Conservation (phyloP, 495 filamentous ascomycete species). For the Friedmanniomyces simplex region DNA sequence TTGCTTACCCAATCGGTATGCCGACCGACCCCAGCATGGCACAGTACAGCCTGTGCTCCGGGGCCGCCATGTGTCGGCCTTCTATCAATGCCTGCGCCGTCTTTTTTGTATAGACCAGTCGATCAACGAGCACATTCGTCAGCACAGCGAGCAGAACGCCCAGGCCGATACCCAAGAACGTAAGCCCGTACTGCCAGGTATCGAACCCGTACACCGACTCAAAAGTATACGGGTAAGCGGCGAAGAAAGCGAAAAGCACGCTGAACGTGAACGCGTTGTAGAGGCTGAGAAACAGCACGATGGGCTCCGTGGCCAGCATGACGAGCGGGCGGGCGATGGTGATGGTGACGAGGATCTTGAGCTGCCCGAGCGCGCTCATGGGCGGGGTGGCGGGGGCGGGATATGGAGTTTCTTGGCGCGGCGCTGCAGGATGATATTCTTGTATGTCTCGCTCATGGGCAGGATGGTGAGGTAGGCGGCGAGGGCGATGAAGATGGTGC, state of each 20-base stretch:
- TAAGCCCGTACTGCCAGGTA: slow-evolving; percentile 37
- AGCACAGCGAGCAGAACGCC: slow-evolving; percentile 31
- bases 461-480: slow-evolving; percentile 27
- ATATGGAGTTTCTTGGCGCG: slow-evolving; percentile 24
- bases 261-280: slow-evolving; percentile 44
- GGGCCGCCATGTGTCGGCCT: slow-evolving; percentile 25
- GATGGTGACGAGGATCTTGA: slow-evolving; percentile 30
- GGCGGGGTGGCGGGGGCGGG: slow-evolving; percentile 22
- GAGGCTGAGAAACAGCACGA: slow-evolving; percentile 42
- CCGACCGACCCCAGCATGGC: slow-evolving; percentile 37
- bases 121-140: slow-evolving; percentile 37
- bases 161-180: slow-evolving; percentile 42
- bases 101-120: slow-evolving; percentile 20
- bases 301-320: slow-evolving; percentile 37
- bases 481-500: slow-evolving; percentile 29
- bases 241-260: slow-evolving; percentile 46
- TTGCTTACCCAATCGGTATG: slow-evolving; percentile 31
- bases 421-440: slow-evolving; percentile 30
- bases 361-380: slow-evolving; percentile 13
- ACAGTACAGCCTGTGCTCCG: slow-evolving; percentile 36
- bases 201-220: slow-evolving; percentile 39
- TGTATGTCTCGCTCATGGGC: slow-evolving; percentile 30
- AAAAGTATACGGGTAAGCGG: slow-evolving; percentile 46
- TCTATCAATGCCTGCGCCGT: slow-evolving; percentile 31
- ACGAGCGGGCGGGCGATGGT: slow-evolving; percentile 30